Conservation (phyloP, 768 basidiomycete genomes). For the Guyanaporus albipodus region DNA sequence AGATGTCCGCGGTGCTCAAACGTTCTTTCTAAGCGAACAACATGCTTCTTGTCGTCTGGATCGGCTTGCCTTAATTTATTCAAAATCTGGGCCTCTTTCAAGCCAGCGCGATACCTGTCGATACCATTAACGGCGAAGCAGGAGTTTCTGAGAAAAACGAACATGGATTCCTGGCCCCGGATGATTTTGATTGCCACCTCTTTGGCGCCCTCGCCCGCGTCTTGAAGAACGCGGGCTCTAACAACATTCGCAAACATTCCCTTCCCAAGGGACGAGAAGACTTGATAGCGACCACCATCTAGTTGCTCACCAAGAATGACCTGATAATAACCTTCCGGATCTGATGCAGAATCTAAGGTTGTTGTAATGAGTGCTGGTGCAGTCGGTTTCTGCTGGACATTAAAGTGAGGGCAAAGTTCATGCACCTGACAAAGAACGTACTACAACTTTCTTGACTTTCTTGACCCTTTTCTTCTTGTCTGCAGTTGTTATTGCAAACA, state of each 20-base stretch:
- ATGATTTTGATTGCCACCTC: conserved; percentile 99
- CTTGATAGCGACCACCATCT: conserved; percentile 89
- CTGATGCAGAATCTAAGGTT: conserved; percentile 87
- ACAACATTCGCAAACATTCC: conserved; percentile 99
- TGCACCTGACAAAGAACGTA: conserved; percentile 28
- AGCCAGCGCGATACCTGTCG: conserved; percentile 86
- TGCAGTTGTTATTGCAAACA: conserved; percentile 71
- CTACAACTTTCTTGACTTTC: conserved; percentile 55
- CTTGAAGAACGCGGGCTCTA: conserved; percentile 76
- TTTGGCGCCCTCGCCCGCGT: conserved; percentile 47
- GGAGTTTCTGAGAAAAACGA: conserved; percentile 30
- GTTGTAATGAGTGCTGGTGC: conserved; percentile 67
- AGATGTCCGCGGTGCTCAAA: conserved; percentile 98
- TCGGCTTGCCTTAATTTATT: conserved; percentile 85
- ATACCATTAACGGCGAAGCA: conserved; percentile 3
- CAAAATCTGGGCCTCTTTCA: conserved; percentile 89
- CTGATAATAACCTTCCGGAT: conserved; percentile 93
- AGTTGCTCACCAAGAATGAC: conserved; percentile 93
- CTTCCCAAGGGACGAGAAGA: conserved; percentile 92
- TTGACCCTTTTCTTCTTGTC: conserved; percentile 52
- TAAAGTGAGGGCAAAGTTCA: conserved; percentile 3
- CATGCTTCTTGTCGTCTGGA: conserved; percentile 94
- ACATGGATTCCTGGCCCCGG: conserved; percentile 96
- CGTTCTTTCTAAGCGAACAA: conserved; percentile 87
- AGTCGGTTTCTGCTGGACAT: conserved; percentile 37